phyloP scores from a whole-genome alignment of 805 yeast species.

The Lipomyces oligophaga region DNA sequence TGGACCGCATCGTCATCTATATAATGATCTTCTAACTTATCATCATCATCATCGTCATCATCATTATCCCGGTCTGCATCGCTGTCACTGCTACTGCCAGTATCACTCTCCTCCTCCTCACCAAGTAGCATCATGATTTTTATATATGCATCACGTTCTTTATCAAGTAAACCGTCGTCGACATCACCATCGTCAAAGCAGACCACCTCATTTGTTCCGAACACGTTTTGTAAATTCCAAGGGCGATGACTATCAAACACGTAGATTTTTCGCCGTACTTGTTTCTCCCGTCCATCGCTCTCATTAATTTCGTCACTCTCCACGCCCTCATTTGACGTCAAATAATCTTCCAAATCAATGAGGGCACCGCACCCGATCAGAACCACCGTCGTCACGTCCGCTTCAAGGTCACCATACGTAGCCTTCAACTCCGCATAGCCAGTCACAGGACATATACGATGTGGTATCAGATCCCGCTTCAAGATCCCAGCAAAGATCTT shows the following conservation, averaged over 20 bases:
- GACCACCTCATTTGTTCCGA: slow-evolving; percentile 67
- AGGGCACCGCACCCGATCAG: slow-evolving; percentile 91
- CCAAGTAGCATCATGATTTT: slow-evolving; percentile 38
- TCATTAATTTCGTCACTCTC: slow-evolving; percentile 28
- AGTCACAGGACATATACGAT: slow-evolving; percentile 85
- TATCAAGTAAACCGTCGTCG: slow-evolving; percentile 49
- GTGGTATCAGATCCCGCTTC: slow-evolving; percentile 78
- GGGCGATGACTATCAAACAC: slow-evolving; percentile 92
- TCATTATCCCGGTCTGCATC: slow-evolving; percentile 39
- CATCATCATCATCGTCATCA: slow-evolving; percentile 39
- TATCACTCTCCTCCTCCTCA: slow-evolving; percentile 40
- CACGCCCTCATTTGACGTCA: slow-evolving; percentile 34
- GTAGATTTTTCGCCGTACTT: slow-evolving; percentile 57
- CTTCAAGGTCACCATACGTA: slow-evolving; percentile 63
- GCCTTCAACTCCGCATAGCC: slow-evolving; percentile 74
- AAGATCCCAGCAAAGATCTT: slow-evolving; percentile 66
- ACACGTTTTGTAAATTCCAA: slow-evolving; percentile 90
- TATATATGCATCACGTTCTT: slow-evolving; percentile 61
- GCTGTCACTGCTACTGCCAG: slow-evolving; percentile 37
- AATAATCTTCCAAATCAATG: slow-evolving; percentile 68
- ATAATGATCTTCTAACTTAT: slow-evolving; percentile 32
- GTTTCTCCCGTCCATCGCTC: slow-evolving; percentile 27
- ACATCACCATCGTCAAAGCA: slow-evolving; percentile 87
- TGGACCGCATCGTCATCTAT: slow-evolving; percentile 35
- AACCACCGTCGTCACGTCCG: slow-evolving; percentile 69